A percentile compares a stretch with the other conserved stretches of the same genome.
phyloP scores from a whole-genome alignment of 2,329 filamentous ascomycete genomes.

The Teratosphaeriaceae sp. region DNA sequence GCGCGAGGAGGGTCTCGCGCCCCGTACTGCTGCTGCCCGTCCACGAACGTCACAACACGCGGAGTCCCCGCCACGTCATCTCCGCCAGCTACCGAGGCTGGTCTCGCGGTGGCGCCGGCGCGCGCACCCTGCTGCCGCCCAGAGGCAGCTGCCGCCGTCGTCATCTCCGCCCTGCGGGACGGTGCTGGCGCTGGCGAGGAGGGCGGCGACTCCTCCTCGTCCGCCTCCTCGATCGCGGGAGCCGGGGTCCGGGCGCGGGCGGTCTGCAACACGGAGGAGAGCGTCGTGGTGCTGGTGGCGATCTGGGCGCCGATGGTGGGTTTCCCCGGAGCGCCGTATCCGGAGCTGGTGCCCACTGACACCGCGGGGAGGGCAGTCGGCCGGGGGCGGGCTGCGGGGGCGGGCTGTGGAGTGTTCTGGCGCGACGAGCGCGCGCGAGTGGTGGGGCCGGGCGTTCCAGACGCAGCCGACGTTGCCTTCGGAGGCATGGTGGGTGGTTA shows the following conservation, averaged over 20 bases:
- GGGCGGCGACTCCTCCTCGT: too few species aligned
- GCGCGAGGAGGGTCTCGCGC: too few species aligned
- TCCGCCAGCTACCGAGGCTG: too few species aligned
- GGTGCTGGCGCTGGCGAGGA: background rate
- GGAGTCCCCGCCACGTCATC: too few species aligned
- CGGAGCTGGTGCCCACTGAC: slow-evolving; percentile 7
- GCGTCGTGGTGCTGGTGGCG: slow-evolving; percentile 1
- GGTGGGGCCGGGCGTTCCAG: background rate
- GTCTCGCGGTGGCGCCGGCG: too few species aligned
- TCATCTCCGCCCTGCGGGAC: background rate
- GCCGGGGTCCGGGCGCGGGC: too few species aligned
- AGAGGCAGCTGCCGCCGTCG: background rate
- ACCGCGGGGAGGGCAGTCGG: slow-evolving; percentile 8
- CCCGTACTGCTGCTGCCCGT: too few species aligned
- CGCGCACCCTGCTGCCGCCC: too few species aligned
- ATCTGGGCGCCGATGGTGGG: slow-evolving; percentile 8
- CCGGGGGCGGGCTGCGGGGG: background rate
- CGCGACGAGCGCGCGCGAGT: background rate
- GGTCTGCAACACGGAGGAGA: slow-evolving; percentile 5
- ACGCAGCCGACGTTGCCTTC: background rate
- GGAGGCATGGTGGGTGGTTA: background rate
- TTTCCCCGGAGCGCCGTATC: slow-evolving; percentile 13
- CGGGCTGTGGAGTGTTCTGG: slow-evolving; percentile 1
- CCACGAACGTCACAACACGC: too few species aligned
- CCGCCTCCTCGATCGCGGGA: too few species aligned